A percentile compares a stretch with the other conserved stretches of the same genome.
phyloP scores from a whole-genome alignment of 73 alveolate genomes.

The Loxodes magnus region DNA sequence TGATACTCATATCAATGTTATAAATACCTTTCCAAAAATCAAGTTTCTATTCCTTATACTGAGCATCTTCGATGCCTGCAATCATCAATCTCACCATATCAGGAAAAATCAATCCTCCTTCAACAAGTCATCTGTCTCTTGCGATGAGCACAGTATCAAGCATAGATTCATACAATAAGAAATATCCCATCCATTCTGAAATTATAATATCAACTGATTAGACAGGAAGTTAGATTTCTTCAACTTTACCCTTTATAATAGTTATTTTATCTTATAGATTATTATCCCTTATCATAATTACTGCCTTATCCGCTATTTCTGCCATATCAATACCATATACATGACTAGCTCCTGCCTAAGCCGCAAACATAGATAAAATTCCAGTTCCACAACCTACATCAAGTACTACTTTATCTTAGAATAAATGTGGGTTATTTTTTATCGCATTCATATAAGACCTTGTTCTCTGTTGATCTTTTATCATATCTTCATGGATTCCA shows the following conservation, averaged over 20 bases:
- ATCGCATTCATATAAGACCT: constrained; percentile 85
- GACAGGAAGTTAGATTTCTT: constrained; percentile 85
- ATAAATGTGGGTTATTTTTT: constrained; percentile 51
- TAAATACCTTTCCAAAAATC: constrained; percentile 85
- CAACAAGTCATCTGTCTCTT: constrained; percentile 76
- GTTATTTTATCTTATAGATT: constrained; percentile 71
- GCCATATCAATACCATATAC: constrained; percentile 94
- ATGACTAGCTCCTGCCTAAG: constrained; percentile 93
- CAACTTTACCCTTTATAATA: constrained; percentile 82
- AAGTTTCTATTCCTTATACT: constrained; percentile 66
- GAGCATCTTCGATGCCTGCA: constrained; percentile 84
- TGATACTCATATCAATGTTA: constrained; percentile 63
- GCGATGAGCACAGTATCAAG: constrained; percentile 85
- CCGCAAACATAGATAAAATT: constrained; percentile 88
- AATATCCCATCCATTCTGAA: constrained; percentile 97
- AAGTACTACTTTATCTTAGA: constrained; percentile 83
- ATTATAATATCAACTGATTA: constrained; percentile 81
- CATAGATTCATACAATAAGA: constrained; percentile 84
- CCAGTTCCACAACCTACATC: constrained; percentile 99
- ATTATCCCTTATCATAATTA: constrained; percentile 68
- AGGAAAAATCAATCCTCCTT: constrained; percentile 72
- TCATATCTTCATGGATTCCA: constrained; percentile 96
- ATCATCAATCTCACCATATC: constrained; percentile 66
- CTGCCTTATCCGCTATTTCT: constrained; percentile 80
- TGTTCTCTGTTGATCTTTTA: constrained; percentile 83